A percentile compares a stretch with the other conserved stretches of the same genome.
These are phyloP conservation scores for Xylariaceae sp. DNA, from an alignment of 2,329 filamentous ascomycete genomes.

Conservation along the genomic window DNA sequence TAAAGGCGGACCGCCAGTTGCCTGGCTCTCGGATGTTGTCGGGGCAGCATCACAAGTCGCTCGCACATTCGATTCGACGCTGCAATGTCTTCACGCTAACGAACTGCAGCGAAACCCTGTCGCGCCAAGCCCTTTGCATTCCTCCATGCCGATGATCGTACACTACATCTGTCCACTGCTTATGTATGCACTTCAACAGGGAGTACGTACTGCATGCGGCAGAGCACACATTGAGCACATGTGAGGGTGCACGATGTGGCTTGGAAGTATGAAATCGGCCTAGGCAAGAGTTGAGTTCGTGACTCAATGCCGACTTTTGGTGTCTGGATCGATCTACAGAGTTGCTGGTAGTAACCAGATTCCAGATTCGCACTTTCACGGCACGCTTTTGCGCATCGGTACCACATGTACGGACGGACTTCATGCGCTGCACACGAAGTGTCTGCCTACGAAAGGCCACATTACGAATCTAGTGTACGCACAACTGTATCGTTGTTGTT, in stretches of 20 bases:
- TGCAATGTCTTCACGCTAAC: neutral
- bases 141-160: neutral
- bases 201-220: neutral
- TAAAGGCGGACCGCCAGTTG: neutral
- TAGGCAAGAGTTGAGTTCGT: neutral
- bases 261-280: constrained; percentile 10
- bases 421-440: too few species aligned
- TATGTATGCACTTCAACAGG: neutral
- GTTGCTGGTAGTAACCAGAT: too few species aligned
- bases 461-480: neutral
- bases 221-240: neutral
- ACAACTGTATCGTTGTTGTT: neutral
- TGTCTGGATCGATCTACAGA: too few species aligned
- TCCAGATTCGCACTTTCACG: too few species aligned
- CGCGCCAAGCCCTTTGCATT: neutral
- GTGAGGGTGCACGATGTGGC: neutral
- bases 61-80: constrained; percentile 2
- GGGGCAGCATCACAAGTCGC: constrained; percentile 5
- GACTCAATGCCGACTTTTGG: constrained; percentile 8
- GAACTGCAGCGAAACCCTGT: constrained; percentile 2
- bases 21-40: constrained; percentile 10
- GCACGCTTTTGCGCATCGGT: too few species aligned
- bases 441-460: too few species aligned
- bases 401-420: too few species aligned
- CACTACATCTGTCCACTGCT: neutral